A percentile compares a stretch with the other conserved stretches of the same genome.
Evolutionary conservation across 208 protist species (phyloP).

Genomic region (Trypanosoma conorhini): DNA sequence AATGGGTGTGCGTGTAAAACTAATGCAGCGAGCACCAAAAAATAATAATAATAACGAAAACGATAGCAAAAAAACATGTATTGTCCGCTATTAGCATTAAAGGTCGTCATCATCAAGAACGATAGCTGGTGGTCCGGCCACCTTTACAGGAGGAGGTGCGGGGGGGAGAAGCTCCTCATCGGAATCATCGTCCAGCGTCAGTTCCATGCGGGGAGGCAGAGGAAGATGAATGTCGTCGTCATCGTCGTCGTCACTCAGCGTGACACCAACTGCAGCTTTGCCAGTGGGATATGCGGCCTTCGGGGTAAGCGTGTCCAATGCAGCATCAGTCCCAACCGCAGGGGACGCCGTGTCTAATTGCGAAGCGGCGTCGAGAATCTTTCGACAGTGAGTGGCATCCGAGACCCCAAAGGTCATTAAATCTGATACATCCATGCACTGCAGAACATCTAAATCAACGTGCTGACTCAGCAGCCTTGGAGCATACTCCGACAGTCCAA

Average conservation of each 20-base stretch:
- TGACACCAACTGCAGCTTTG: background rate
- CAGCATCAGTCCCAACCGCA: background rate
- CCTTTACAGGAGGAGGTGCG: background rate
- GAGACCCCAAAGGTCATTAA: slow-evolving; percentile 30
- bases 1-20: background rate
- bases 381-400: slow-evolving; percentile 20
- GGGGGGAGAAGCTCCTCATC: slow-evolving; percentile 21
- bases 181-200: slow-evolving; percentile 25
- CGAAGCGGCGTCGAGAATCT: slow-evolving; percentile 25
- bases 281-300: background rate
- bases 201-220: background rate
- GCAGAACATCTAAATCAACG: slow-evolving; percentile 30
- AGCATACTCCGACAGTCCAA: slow-evolving; percentile 28
- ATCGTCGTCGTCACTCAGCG: slow-evolving; percentile 10
- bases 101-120: slow-evolving; percentile 27
- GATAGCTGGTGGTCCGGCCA: slow-evolving; percentile 12
- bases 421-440: slow-evolving; percentile 31
- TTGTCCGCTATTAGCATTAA: background rate
- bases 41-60: background rate
- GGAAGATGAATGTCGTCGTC: slow-evolving; percentile 20
- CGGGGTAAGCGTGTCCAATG: background rate
- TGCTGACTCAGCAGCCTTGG: slow-evolving; percentile 21
- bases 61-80: background rate
- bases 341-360: slow-evolving; percentile 1
- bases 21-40: slow-evolving; percentile 9